Evolutionary conservation across 345 rosid genomes (phyloP), one percentile per base, ranked within the genome.

Genomic region (Iberis pinnata): DNA sequence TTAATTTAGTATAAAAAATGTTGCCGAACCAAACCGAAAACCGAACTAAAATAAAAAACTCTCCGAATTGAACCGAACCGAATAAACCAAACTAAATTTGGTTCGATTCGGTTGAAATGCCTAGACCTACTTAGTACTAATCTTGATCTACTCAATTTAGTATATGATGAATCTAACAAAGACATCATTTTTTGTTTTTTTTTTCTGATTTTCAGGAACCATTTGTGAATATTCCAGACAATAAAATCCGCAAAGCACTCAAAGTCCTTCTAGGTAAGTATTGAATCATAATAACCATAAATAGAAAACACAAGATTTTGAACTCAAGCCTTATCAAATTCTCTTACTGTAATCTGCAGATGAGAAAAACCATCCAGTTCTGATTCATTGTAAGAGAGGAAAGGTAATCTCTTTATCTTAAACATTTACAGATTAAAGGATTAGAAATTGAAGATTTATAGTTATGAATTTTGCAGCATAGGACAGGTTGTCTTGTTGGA

Each of bases 301-400:
- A 32, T 32, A 32, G 12, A 2, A 22, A 9, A 9, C n/a, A 32
- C 12, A 10, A 32, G 24, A 63, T 18, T 37, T 17, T 16, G 67
- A 14, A 24, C 54, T 47, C 18, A 12, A 12, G 27, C 27, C 38
- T 18, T 18, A 53, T 51, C 9, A 44, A 36, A 12, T 25, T 37
- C 43, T 9, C 2, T 29, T 18, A 4, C 2, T 45, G 5, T 29
- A 32, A 9, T 12, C 37, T 5, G 53, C 74, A 90, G 98, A 90
- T 77, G 84, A 70, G 60, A 84, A 75, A 76, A 90, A 87, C 65
- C 98, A 82, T 69, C 98, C 98, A 0, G 73, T 87, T 70, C 65
- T 90, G 60, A 84, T 90, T 65, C 98, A 90, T 38, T 90, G 96
- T 41, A 90, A 90, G 50, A 70, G 96, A 19, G 98, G 98, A 61